Evolutionary conservation across 2,329 filamentous ascomycete genomes (phyloP).

Genomic region (Aureobasidium sp.): DNA sequence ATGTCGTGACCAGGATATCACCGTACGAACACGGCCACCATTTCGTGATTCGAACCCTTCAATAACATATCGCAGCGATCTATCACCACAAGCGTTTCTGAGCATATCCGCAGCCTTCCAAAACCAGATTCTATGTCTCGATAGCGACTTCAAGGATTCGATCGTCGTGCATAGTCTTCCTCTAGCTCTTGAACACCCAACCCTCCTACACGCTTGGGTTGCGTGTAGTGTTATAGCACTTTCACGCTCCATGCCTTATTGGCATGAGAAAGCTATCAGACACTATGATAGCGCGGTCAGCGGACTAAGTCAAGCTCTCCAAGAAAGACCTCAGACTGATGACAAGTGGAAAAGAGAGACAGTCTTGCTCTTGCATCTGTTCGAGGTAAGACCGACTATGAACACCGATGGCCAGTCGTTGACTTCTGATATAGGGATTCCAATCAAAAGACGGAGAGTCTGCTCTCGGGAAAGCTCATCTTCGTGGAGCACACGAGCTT

Average conservation of each 20-base stretch:
- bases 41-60: background rate
- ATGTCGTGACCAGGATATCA: background rate
- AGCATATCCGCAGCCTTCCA: slow-evolving; percentile 15
- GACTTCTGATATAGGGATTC: background rate
- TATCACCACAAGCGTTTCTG: slow-evolving; percentile 10
- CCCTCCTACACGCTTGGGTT: slow-evolving; percentile 17
- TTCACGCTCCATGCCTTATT: background rate
- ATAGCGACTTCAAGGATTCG: slow-evolving; percentile 12
- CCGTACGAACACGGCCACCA: background rate
- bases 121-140: slow-evolving; percentile 12
- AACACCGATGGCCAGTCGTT: background rate
- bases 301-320: slow-evolving; percentile 2
- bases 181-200: slow-evolving; percentile 9
- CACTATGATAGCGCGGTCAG: slow-evolving; percentile 16
- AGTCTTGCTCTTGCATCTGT: slow-evolving; percentile 15
- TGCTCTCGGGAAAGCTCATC: slow-evolving; percentile 10
- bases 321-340: background rate
- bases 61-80: slow-evolving; percentile 1
- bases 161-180: slow-evolving; percentile 14
- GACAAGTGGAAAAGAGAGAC: slow-evolving; percentile 15
- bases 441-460: slow-evolving; percentile 7
- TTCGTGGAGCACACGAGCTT: slow-evolving; percentile 13
- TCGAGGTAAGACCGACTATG: slow-evolving; percentile 9
- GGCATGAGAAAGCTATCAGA: slow-evolving; percentile 13
- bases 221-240: slow-evolving; percentile 13